Base-by-base conservation (phyloP, 2,329 filamentous ascomycete species). In the Septoria linicola region DNA sequence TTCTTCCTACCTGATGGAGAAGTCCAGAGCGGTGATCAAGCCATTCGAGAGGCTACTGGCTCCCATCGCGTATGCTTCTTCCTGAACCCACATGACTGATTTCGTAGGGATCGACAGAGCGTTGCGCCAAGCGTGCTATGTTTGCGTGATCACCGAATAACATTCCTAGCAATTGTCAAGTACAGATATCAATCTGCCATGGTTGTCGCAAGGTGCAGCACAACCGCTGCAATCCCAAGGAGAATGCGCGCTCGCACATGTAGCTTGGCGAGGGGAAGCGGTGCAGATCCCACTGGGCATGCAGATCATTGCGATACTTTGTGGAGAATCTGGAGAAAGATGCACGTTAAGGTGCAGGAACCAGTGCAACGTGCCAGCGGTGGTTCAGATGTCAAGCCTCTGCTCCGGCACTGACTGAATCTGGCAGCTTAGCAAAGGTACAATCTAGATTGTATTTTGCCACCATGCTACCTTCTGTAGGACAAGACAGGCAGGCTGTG, bases 301-400 rank as follows among this genome's bases (percentile, higher is more conserved):
- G 40, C 40, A 42, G 40, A 42, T 42, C 40, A 19, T 42, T 42
- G 40, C 40, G 14, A 27, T 27, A 27, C 23, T 27, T 27, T 27
- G 23, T 27, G 23, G 23, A 27, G 23, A 27, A 27, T 27, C 23
- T 27, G 23, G 23, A 27, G 23, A 27, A 27, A 10, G 23, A 27
- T 27, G 5, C 5, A 10, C 23, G 10, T 27, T 10, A 27, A 27
- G 23, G 10, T 27, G 23, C 23, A n/a, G n/a, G n/a, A 27, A 27
- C 23, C 23, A 27, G 5, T 5, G 23, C 23, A 27, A 10, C 23
- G 23, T 5, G 10, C 23, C 23, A 27, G 10, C 23, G 10, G 23
- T 27, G 23, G 5, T 27, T 27, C 23, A 10, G 10, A 5, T 10
- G 10, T 10, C 5, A 27, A 5, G 10, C 10, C 23, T 27, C 23